phyloP scores from a whole-genome alignment of 768 basidiomycete genomes.

The Kondoa malvinella region DNA sequence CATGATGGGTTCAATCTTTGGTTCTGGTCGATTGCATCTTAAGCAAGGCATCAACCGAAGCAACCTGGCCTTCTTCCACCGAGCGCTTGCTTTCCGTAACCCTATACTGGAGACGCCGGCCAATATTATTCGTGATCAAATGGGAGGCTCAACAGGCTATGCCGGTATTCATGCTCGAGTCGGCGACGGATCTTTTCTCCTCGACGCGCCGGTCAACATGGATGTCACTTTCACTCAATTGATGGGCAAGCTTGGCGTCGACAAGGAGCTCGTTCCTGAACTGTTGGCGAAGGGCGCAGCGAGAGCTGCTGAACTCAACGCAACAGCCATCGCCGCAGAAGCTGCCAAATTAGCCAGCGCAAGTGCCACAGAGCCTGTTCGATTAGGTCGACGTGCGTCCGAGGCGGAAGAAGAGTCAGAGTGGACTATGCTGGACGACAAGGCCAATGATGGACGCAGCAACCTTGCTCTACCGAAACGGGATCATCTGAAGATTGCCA shows the following conservation, averaged over 20 bases:
- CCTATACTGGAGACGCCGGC: constrained; percentile 2
- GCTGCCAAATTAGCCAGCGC: neutral
- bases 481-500: neutral
- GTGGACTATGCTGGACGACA: neutral
- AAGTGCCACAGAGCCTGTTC: neutral
- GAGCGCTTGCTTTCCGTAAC: neutral
- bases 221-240: constrained; percentile 31
- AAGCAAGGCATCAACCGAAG: constrained; percentile 11
- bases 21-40: constrained; percentile 49
- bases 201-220: constrained; percentile 31
- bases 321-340: neutral
- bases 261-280: constrained; percentile 35
- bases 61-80: neutral
- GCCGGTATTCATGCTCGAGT: constrained; percentile 1
- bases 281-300: constrained; percentile 29
- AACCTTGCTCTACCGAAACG: neutral
- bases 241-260: constrained; percentile 46
- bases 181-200: constrained; percentile 2
- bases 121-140: neutral
- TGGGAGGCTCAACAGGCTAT: neutral
- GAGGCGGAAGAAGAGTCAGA: neutral
- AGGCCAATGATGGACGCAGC: neutral
- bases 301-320: neutral
- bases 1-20: constrained; percentile 58
- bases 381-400: neutral